Evolutionary conservation across 2,329 filamentous ascomycete genomes (phyloP), one percentile per base, ranked within the genome.

Genomic region (Penicillium olsonii): DNA sequence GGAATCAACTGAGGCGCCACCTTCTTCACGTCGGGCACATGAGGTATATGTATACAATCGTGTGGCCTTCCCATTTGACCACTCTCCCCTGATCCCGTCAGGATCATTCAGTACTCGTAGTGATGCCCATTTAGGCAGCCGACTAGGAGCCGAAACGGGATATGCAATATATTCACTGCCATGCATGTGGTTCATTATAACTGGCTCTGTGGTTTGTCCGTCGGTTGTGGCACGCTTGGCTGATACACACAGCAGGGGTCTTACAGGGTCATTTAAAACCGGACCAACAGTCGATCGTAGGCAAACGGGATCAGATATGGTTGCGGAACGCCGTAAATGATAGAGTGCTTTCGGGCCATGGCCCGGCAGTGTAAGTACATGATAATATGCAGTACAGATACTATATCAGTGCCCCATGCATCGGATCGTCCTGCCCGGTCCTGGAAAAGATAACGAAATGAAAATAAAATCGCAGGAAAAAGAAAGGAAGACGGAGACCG

Each of bases 391-490:
- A 41, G 26, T 41, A 33, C 40, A 42, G 4, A 42, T 39, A 31
- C 40, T 37, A 45, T 26, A 29, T 26, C n/a, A 20, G n/a, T 26
- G 12, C 20, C n/a, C 26, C 26, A 39, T 31, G 17, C 17, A 12
- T 40, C 20, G 18, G 53, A 24, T 24, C 29, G 34, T 42, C 27
- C 41, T 35, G 37, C 20, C 29, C 38, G 14, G n/a, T n/a, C n/a
- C n/a, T n/a, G n/a, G 17, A 6, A 53, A 38, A 37, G 31, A 42
- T 12, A 48, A 40, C 18, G 31, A 19, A 41, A 54, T n/a, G 4
- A 5, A n/a, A n/a, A 31, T 15, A 31, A 19, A 50, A 27, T 24
- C 4, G 8, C 22, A 24, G 22, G 5, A 42, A 17, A n/a, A 11
- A 37, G 15, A 29, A 40, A 34, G 3, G 15, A 15, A 31, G 34